Evolutionary conservation across 768 basidiomycete species (phyloP).

Genomic region (Holtermannia corniformis): DNA sequence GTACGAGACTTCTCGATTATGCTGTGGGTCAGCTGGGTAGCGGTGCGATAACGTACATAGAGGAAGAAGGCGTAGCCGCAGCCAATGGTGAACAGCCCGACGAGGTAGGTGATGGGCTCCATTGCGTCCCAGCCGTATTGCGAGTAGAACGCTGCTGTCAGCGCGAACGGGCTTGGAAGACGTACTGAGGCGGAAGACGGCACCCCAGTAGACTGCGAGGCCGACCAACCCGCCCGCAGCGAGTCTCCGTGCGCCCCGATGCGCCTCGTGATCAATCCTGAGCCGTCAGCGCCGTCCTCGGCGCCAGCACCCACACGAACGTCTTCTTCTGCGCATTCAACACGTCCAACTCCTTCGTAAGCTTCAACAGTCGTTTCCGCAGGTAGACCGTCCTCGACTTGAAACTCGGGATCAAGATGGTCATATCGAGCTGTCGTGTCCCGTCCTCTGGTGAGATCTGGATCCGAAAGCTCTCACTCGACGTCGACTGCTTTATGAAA

Average conservation of each 20-base stretch:
- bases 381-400: conserved; percentile 56
- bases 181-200: conserved; percentile 54
- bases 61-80: conserved; percentile 50
- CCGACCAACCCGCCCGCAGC: conserved; percentile 54
- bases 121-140: conserved; percentile 52
- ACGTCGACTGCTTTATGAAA: conserved; percentile 57
- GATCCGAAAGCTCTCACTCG: conserved; percentile 51
- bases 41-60: conserved; percentile 6
- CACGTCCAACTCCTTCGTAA: conserved; percentile 46
- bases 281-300: background rate
- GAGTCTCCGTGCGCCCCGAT: conserved; percentile 51
- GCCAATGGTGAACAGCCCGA: conserved; percentile 54
- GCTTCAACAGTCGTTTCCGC: conserved; percentile 45
- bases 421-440: conserved; percentile 7
- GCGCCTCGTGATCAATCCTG: conserved; percentile 50
- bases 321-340: conserved; percentile 52
- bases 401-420: conserved; percentile 55
- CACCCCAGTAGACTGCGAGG: conserved; percentile 57
- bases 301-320: conserved; percentile 37
- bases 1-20: conserved; percentile 50
- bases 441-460: conserved; percentile 27
- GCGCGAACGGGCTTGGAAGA: background rate
- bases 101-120: conserved; percentile 63
- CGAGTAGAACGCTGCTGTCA: conserved; percentile 25
- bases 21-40: conserved; percentile 10